phyloP scores from a whole-genome alignment of 2,329 filamentous ascomycete species.

The Elsinoe necatrix region DNA sequence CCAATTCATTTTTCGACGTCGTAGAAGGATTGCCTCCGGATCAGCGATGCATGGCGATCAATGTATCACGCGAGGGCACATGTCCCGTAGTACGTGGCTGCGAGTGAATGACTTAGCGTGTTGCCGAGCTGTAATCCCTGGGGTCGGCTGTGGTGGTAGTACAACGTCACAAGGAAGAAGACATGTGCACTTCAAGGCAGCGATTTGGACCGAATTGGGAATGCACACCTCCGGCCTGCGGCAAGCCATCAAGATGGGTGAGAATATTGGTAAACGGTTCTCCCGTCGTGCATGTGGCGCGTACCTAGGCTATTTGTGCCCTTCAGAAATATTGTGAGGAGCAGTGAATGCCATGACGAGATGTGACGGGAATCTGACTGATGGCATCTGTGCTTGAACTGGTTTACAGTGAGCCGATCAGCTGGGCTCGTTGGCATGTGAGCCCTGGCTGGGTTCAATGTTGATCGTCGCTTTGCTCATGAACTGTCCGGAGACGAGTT shows the following conservation, averaged over 20 bases:
- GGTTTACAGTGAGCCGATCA: constrained; percentile 2
- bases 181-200: neutral
- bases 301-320: neutral
- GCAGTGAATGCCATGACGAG: neutral
- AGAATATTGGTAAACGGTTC: neutral
- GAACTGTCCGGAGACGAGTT: neutral
- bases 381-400: neutral
- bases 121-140: neutral
- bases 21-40: neutral
- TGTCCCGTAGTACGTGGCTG: neutral
- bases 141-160: neutral
- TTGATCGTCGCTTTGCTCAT: neutral
- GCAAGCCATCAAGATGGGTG: neutral
- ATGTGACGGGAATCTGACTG: neutral
- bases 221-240: neutral
- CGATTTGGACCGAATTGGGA: neutral
- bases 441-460: neutral
- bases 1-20: constrained; percentile 39
- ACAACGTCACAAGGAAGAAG: neutral
- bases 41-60: constrained; percentile 2
- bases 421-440: constrained; percentile 1
- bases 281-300: neutral
- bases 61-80: neutral
- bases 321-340: neutral
- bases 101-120: neutral